Base-by-base conservation (phyloP, 805 yeast genomes). In the Suhomyces canberraensis region DNA sequence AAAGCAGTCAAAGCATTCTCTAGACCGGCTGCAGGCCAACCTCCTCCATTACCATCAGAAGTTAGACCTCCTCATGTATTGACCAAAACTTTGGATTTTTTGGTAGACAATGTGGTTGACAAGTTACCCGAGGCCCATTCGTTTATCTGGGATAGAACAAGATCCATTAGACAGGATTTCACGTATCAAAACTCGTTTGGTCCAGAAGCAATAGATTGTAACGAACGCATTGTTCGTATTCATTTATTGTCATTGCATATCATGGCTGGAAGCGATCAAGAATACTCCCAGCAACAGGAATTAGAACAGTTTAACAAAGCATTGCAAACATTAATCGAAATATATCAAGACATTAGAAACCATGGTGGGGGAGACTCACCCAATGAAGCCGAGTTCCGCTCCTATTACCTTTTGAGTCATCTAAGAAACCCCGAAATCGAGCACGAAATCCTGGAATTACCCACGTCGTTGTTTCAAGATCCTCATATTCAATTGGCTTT, bases 21-120 rank as follows among this genome's bases (percentile, higher is more conserved):
- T 16, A 71, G 99, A 49, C 97, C 99, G 0, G 96, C 95, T 13
- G 97, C 98, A 0, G 98, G 98, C 5, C 96, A 93, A 49, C 95
- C 96, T 1, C 98, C 97, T 2, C 95, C 98, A 3, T 66, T 93
- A 40, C 99, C 98, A 0, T 88, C 97, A 1, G 98, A 93, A 57
- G 99, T 93, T 3, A 72, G 99, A 42, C 96, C 98, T 1, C 98
- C 99, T 0, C 75, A 73, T 37, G 68, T 90, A 1, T 61, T 93
- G 28, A 73, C 71, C 9, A 51, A 68, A 24, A 81, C 97, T 0
- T 61, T 93, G 41, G 71, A 84, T 41, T 87, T 86, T 55, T 70
- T 93, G 24, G 75, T 87, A 6, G 78, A 78, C 14, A 72, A 77
- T 27, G 59, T 84, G 1, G 58, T 91, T 11, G 75, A 76, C 0